Percentiles rank a stretch among this genome's conserved stretches.
Evolutionary conservation across 1,139 yeast genomes (phyloP).

Genomic region (Eremothecium coryli): DNA sequence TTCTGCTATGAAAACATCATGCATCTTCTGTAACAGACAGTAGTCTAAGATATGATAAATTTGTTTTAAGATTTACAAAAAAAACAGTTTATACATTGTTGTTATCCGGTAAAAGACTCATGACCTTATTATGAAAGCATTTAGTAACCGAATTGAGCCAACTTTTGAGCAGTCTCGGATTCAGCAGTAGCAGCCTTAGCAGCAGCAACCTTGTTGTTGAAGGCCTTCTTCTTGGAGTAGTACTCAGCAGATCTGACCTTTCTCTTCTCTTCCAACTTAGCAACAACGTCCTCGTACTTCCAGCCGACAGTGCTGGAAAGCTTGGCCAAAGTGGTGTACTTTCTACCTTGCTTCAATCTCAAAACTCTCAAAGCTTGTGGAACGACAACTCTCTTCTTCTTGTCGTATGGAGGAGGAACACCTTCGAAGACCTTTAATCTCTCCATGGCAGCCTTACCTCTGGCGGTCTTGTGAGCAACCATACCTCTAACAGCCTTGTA

Average conservation of each 20-base stretch:
- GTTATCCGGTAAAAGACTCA: slow-evolving; percentile 7
- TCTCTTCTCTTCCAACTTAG: slow-evolving; percentile 98
- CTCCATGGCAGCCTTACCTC: slow-evolving; percentile 99
- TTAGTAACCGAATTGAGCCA: slow-evolving; percentile 82
- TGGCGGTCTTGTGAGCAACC: slow-evolving; percentile 99
- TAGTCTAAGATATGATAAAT: slow-evolving; percentile 1
- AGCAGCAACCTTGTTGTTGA: slow-evolving; percentile 79
- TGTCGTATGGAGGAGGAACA: slow-evolving; percentile 99
- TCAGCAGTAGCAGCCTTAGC: slow-evolving; percentile 64
- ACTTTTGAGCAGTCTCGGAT: slow-evolving; percentile 71
- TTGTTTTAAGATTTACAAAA: slow-evolving; percentile 12
- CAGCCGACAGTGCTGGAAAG: slow-evolving; percentile 97
- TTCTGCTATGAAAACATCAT: slow-evolving; percentile 48
- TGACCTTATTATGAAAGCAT: slow-evolving; percentile 20
- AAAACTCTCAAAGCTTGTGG: slow-evolving; percentile 99
- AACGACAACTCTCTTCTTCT: slow-evolving; percentile 99
- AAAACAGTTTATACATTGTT: slow-evolving; percentile 8
- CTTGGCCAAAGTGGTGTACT: slow-evolving; percentile 97
- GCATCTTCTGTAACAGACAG: slow-evolving; percentile 6
- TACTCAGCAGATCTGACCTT: slow-evolving; percentile 98
- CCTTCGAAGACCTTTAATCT: slow-evolving; percentile 99
- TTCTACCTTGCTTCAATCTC: slow-evolving; percentile 99
- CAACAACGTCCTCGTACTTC: slow-evolving; percentile 98
- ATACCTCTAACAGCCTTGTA: slow-evolving; percentile 99
- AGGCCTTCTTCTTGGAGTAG: slow-evolving; percentile 97